phyloP scores from a whole-genome alignment of 306 rosid species.

The Trifolium dubium region DNA sequence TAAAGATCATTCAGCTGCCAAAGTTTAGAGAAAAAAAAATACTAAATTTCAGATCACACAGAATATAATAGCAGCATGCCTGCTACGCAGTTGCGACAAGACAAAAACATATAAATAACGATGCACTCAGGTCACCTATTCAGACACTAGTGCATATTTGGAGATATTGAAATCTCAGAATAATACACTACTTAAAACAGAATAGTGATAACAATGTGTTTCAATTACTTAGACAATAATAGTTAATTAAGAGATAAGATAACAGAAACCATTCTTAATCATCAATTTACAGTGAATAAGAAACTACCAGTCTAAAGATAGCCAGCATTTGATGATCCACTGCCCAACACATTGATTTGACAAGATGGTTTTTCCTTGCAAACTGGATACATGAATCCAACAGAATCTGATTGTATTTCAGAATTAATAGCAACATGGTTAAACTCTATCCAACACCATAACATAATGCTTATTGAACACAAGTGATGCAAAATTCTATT shows the following conservation, averaged over 20 bases:
- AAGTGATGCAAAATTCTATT: no score
- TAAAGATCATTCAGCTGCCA: conserved; percentile 37
- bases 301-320: conserved; percentile 39
- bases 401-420: conserved; percentile 72
- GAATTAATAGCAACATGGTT: conserved; percentile 59
- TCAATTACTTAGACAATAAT: conserved; percentile 16
- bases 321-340: conserved; percentile 52
- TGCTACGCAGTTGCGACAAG: no score
- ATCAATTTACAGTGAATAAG: conserved; percentile 11
- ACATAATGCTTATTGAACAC: no score
- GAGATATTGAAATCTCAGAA: conserved; percentile 9
- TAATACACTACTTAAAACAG: conserved; percentile 23
- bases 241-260: conserved; percentile 2
- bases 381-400: conserved; percentile 76
- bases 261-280: background rate
- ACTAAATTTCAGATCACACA: background rate
- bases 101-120: background rate
- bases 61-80: background rate
- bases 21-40: background rate
- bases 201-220: background rate
- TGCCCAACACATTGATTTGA: conserved; percentile 55
- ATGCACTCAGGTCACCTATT: background rate
- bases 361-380: conserved; percentile 74
- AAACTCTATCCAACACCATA: conserved; percentile 77
- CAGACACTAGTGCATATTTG: background rate